Evolutionary conservation across 495 filamentous ascomycete genomes (phyloP), one percentile per base, ranked within the genome.

Genomic region (Wilcoxina mikolae): DNA sequence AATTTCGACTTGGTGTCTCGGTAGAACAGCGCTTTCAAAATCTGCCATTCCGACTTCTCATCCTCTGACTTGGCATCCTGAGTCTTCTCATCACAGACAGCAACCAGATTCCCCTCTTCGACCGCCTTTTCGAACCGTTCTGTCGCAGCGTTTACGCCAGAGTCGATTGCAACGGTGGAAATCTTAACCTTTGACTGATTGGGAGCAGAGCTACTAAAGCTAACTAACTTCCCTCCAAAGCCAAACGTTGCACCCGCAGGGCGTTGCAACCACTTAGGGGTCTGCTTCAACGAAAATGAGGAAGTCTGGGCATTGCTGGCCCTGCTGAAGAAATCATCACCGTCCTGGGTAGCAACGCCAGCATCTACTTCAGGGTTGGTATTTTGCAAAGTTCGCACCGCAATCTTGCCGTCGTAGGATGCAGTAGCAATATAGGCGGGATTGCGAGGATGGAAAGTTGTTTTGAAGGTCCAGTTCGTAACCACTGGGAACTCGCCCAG

Each of bases 401-500:
- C 80, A 58, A 99, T 93, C 68, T 87, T 93, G 41, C 93, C 91
- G 65, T 96, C 91, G 59, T 96, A 96, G 2, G 90, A 94, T 17
- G 93, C 93, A 9, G 90, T 95, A 4, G 91, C 91, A 24, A 90
- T 81, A 54, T 95, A 76, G 60, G 78, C 82, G 4, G 91, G 93
- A 68, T 96, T 93, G 60, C 84, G 78, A 18, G 93, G 91, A 68
- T 95, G 87, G 78, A 90, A 99, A 59, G 81, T 78, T 4, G 91
- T 95, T 68, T 88, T 80, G 74, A 96, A 99, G 1, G 88, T 94
- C 91, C 93, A 96, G 68, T 96, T 96, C 33, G 90, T 94, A 53
- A 94, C 93, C 58, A 95, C 84, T 11, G 90, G 87, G 68, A 95
- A 94, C 70, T 96, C 89, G 54, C 93, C 91, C 44, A 86, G 84